Conservation (phyloP, 1,284 basidiomycete species). For the Pyrrhoderma noxium region DNA sequence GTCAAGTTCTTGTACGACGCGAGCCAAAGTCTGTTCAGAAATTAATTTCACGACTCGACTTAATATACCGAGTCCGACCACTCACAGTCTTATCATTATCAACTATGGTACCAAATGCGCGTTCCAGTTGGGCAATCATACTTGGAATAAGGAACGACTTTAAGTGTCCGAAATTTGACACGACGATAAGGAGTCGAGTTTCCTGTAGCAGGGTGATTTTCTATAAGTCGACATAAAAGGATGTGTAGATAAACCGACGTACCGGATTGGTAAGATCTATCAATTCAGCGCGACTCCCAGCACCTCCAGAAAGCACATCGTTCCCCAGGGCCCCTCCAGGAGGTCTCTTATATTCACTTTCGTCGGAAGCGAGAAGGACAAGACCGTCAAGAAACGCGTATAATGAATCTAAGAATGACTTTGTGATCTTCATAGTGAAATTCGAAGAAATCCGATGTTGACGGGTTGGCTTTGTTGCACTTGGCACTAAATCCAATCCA, state of each 20-base stretch:
- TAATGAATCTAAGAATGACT: conserved; percentile 81
- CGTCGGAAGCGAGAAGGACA: conserved; percentile 74
- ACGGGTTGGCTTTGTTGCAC: conserved; percentile 42
- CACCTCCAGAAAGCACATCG: neutral
- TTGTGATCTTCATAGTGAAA: conserved; percentile 69
- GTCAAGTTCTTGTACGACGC: conserved; percentile 80
- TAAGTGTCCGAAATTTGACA: conserved; percentile 85
- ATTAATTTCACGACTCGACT: too few species aligned
- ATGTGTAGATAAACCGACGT: conserved; percentile 25
- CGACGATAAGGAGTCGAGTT: conserved; percentile 79
- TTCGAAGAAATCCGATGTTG: conserved; percentile 52
- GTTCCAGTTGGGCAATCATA: conserved; percentile 77
- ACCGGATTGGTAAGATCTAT: conserved; percentile 59
- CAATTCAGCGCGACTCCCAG: conserved; percentile 35
- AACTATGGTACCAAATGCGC: conserved; percentile 68
- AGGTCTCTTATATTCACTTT: conserved; percentile 36
- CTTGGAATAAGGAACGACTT: conserved; percentile 65
- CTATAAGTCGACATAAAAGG: neutral
- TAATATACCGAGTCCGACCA: too few species aligned
- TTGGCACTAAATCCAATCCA: conserved; percentile 52
- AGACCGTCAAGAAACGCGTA: conserved; percentile 90
- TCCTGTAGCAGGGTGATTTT: conserved; percentile 46
- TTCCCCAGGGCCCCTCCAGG: conserved; percentile 25
- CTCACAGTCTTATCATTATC: conserved; percentile 66
- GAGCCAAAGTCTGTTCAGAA: conserved; percentile 65